A percentile compares a stretch with the other conserved stretches of the same genome.
These are phyloP conservation scores for Saccharomyces eubayanus DNA, from an alignment of 805 yeast genomes.

Conservation along the genomic window DNA sequence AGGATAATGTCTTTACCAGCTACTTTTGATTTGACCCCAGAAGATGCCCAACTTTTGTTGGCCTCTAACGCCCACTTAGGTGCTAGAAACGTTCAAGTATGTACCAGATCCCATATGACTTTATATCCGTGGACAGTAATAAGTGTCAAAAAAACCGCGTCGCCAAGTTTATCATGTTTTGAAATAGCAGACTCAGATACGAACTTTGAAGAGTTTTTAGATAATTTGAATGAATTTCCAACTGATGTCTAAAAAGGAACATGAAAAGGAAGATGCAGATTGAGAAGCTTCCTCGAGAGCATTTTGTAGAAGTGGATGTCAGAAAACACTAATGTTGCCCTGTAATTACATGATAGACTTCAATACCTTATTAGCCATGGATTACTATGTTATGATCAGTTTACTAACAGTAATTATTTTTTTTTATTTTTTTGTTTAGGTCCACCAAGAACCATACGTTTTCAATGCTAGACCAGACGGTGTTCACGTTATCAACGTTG, in stretches of 20 bases:
- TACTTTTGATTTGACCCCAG: conserved; percentile 79
- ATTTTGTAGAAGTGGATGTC: neutral
- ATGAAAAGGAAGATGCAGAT: neutral
- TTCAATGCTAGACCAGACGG: conserved; percentile 97
- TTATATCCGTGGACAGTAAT: neutral
- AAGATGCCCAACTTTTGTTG: conserved; percentile 91
- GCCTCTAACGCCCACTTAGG: conserved; percentile 98
- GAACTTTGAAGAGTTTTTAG: neutral
- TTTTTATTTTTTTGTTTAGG: conserved; percentile 35
- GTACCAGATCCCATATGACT: conserved; percentile 28
- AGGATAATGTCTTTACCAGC: conserved; percentile 63
- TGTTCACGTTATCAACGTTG: conserved; percentile 89
- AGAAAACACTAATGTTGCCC: neutral
- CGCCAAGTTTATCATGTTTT: neutral
- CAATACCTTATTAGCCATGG: neutral
- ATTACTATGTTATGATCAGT: neutral
- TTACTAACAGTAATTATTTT: conserved; percentile 2
- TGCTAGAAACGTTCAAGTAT: conserved; percentile 94
- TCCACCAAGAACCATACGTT: conserved; percentile 89
- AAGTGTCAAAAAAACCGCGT: neutral
- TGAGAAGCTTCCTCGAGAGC: neutral
- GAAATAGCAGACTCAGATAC: neutral
- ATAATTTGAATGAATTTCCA: neutral
- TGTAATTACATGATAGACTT: neutral
- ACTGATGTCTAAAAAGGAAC: neutral